These are phyloP conservation scores for Volvox africanus DNA, from an alignment of 139 green algal species.

Conservation along the genomic window DNA sequence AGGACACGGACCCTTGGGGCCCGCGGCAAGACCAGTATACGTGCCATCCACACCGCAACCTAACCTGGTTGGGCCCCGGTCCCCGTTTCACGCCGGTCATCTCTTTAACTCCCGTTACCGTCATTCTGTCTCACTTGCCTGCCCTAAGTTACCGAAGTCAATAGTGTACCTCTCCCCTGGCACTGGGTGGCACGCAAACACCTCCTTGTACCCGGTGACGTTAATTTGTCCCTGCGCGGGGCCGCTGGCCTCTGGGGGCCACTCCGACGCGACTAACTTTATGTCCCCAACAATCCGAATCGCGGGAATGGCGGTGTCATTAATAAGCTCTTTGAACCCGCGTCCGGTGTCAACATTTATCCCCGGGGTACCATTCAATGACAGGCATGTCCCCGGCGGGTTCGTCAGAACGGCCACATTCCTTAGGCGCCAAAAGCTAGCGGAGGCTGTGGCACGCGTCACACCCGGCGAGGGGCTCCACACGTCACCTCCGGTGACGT, in stretches of 20 bases:
- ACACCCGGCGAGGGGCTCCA: conserved; percentile 1
- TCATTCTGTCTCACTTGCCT: background rate
- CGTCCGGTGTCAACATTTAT: background rate
- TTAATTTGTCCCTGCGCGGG: background rate
- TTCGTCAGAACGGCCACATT: background rate
- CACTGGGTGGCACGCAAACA: conserved; percentile 45
- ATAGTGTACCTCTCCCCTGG: conserved; percentile 18
- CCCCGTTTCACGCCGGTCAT: too few species aligned
- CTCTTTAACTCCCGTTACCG: background rate
- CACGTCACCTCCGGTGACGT: background rate
- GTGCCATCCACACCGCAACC: too few species aligned
- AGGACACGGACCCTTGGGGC: too few species aligned
- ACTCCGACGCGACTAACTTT: background rate
- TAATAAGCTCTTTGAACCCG: conserved; percentile 25
- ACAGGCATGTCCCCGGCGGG: background rate
- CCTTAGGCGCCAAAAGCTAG: background rate
- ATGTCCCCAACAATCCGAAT: conserved; percentile 23
- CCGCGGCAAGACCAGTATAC: too few species aligned
- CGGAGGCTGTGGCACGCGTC: background rate
- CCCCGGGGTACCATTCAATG: background rate
- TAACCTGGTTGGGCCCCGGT: too few species aligned
- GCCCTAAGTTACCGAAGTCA: conserved; percentile 39
- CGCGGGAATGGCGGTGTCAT: background rate
- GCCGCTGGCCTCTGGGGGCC: conserved; percentile 23
- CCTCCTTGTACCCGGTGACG: conserved; percentile 23